Conservation (phyloP, 192 early-diverging fungal species). For the Geosiphon pyriformis region DNA sequence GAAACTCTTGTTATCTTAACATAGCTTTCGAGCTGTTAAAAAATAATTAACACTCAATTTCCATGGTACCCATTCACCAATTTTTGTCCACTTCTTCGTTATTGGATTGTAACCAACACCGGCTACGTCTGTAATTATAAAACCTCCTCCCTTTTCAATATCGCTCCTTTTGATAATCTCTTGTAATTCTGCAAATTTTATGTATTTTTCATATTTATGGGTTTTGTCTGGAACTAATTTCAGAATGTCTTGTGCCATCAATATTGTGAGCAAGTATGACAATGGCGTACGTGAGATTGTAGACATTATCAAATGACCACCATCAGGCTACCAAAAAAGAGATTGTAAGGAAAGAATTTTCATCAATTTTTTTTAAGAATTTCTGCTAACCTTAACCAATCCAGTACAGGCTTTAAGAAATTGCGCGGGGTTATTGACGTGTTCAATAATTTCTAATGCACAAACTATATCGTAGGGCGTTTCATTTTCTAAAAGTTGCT, state of each 20-base stretch:
- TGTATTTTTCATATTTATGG: constrained; percentile 80
- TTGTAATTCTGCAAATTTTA: constrained; percentile 70
- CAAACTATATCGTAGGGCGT: constrained; percentile 73
- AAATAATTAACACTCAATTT: constrained; percentile 44
- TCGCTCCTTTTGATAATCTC: constrained; percentile 47
- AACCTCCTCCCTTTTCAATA: constrained; percentile 52
- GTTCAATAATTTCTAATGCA: constrained; percentile 90
- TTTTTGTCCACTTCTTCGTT: constrained; percentile 13
- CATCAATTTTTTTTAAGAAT: no score
- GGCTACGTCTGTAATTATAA: constrained; percentile 39
- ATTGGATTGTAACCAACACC: constrained; percentile 23
- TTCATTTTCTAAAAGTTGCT: constrained; percentile 48
- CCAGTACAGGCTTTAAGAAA: constrained; percentile 67
- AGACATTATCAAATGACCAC: constrained; percentile 71
- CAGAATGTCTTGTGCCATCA: constrained; percentile 77
- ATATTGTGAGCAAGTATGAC: constrained; percentile 71
- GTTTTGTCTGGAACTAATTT: constrained; percentile 77
- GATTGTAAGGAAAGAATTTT: no score
- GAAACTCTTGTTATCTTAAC: no score
- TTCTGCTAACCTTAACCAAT: constrained; percentile 68
- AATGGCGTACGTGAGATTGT: constrained; percentile 86
- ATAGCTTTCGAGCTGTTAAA: constrained; percentile 33
- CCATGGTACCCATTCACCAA: constrained; percentile 24
- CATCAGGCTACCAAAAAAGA: constrained; percentile 49
- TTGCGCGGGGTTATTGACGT: constrained; percentile 66